Evolutionary conservation across 345 rosid genomes (phyloP).

Genomic region (Noccaea bulbosa): DNA sequence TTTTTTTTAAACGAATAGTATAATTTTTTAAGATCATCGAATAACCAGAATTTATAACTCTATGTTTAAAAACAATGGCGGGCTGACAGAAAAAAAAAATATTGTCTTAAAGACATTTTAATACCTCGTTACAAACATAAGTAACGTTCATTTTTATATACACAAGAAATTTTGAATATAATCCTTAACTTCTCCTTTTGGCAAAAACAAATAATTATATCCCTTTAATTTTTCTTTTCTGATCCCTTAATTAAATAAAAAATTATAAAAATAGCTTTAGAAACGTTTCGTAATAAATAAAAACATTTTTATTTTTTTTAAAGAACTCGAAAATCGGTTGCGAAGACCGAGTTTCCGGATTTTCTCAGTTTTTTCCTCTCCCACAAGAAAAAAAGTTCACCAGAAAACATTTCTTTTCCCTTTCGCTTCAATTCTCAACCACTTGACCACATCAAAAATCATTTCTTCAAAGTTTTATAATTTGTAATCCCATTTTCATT

Average conservation of each 20-base stretch:
- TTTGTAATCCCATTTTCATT: constrained; percentile 7
- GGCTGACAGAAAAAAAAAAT: background rate
- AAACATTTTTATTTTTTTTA: too few relatives aligned
- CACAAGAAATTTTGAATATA: background rate
- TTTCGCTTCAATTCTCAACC: constrained; percentile 45
- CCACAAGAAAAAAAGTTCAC: constrained; percentile 1
- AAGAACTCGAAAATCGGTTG: constrained; percentile 9
- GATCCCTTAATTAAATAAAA: constrained; percentile 2
- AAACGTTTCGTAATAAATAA: constrained; percentile 5
- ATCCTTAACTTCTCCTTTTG: background rate
- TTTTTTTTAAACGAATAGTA: background rate
- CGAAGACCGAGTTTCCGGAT: constrained; percentile 36
- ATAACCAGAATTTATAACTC: too few relatives aligned
- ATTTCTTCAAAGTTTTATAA: constrained; percentile 24
- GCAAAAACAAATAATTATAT: background rate
- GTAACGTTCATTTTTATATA: background rate
- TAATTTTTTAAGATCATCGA: background rate
- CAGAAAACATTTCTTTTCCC: constrained; percentile 10
- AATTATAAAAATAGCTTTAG: constrained; percentile 17
- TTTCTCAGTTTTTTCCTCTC: constrained; percentile 18
- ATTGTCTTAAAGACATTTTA: background rate
- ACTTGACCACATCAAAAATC: constrained; percentile 24
- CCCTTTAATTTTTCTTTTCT: background rate
- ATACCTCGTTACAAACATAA: background rate
- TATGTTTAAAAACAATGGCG: background rate